A percentile compares a stretch with the other conserved stretches of the same genome.
phyloP scores from a whole-genome alignment of 805 yeast genomes.

The Debaryomyces hansenii region DNA sequence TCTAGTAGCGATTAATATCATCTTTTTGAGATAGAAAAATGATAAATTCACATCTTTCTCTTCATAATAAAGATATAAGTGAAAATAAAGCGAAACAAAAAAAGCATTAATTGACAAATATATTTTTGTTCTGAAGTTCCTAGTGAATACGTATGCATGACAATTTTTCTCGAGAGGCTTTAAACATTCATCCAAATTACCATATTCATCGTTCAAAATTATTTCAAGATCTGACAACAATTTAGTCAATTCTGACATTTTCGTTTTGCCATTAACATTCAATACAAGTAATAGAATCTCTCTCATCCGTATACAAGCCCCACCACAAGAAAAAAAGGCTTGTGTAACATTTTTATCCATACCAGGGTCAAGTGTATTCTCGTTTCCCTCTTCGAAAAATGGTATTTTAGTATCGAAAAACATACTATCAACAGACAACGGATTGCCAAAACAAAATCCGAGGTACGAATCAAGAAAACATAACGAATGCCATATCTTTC shows the following conservation, averaged over 20 bases:
- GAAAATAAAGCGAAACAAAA: constrained; percentile 39
- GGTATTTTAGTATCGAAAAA: constrained; percentile 57
- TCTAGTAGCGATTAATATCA: constrained; percentile 24
- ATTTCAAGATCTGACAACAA: constrained; percentile 37
- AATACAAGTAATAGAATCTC: constrained; percentile 38
- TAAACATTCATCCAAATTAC: constrained; percentile 20
- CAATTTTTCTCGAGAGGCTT: constrained; percentile 8
- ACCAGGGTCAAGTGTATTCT: constrained; percentile 35
- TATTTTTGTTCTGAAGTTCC: constrained; percentile 22
- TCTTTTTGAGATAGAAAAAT: constrained; percentile 37
- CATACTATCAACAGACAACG: constrained; percentile 36
- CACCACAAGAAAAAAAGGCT: constrained; percentile 16
- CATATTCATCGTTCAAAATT: constrained; percentile 27
- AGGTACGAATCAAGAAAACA: constrained; percentile 46
- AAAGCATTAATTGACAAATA: constrained; percentile 31
- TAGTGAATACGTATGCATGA: constrained; percentile 7
- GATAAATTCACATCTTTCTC: constrained; percentile 32
- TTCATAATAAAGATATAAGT: constrained; percentile 42
- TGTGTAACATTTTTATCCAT: constrained; percentile 44
- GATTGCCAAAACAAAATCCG: constrained; percentile 49
- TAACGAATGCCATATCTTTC: constrained; percentile 60
- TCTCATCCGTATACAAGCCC: constrained; percentile 7
- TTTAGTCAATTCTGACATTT: constrained; percentile 35
- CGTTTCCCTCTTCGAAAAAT: constrained; percentile 32
- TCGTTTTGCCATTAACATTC: constrained; percentile 38